Conservation (phyloP, 768 basidiomycete species). For the Mycena galericulata region DNA sequence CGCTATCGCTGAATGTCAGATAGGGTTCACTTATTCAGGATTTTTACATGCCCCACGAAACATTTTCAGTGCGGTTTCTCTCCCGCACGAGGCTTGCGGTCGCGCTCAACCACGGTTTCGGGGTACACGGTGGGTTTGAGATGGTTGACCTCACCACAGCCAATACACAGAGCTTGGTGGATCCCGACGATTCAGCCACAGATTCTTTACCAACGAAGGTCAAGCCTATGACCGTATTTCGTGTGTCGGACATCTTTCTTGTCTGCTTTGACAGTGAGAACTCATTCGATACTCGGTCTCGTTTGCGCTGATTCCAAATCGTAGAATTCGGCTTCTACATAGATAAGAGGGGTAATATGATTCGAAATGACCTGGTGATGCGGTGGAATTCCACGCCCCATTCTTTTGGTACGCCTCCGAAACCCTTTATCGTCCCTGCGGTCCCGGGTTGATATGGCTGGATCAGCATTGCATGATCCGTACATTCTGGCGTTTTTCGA, state of each 20-base stretch:
- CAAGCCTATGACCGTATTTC: conserved; percentile 79
- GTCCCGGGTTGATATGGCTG: neutral
- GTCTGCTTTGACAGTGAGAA: conserved; percentile 81
- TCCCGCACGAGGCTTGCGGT: conserved; percentile 48
- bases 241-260: conserved; percentile 80
- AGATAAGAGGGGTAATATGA: conserved; percentile 79
- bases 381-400: conserved; percentile 81
- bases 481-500: conserved; percentile 84
- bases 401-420: conserved; percentile 68
- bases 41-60: conserved; percentile 86
- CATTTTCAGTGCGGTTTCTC: conserved; percentile 80
- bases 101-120: conserved; percentile 26
- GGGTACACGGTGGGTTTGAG: conserved; percentile 30
- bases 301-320: neutral
- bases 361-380: conserved; percentile 76
- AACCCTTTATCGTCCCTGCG: neutral
- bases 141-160: conserved; percentile 72
- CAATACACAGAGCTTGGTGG: conserved; percentile 81
- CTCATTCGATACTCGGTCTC: neutral
- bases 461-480: conserved; percentile 77
- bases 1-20: neutral
- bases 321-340: conserved; percentile 88
- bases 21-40: conserved; percentile 68
- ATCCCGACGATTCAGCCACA: conserved; percentile 76
- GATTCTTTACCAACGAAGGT: conserved; percentile 54